Base-by-base conservation (phyloP, 2,329 filamentous ascomycete species). In the Cordyceps cicadae region DNA sequence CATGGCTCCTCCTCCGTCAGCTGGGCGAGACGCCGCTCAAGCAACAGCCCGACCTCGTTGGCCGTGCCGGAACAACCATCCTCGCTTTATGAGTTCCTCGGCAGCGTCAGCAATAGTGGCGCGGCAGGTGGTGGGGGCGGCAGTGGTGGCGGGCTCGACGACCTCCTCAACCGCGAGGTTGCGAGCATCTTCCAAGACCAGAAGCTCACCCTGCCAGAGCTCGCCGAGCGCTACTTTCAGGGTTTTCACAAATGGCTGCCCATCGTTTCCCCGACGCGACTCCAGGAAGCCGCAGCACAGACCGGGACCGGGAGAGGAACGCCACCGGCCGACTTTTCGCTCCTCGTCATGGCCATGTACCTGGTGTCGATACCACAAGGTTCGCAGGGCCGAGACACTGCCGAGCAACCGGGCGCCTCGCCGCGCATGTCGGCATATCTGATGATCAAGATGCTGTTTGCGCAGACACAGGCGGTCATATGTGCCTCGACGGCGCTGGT, bases 171-270 rank as follows among this genome's bases (percentile, higher is more conserved):
- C 39, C 39, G 53, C 21, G 53, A 57, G 43, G 54, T 57, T 14
- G 48, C 43, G 54, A 26, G 43, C 43, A 39, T 57, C 26, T 57
- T 57, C 32, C 54, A 29, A 15, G 54, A 48, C 43, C 15, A 39
- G 43, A 49, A 39, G 54, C 54, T 49, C 24, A 37, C 54, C 15
- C 43, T 57, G 1, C 24, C 45, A 3, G 41, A 48, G 5, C 26
- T 57, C 24, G 24, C 43, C 9, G 26, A 57, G 43, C 54, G 54
- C 54, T 57, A 48, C 54, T 57, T 57, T 29, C 41, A 19, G 17
- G 54, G 54, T 9, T 57, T 57, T 15, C 54, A 57, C 54, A 57
- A 57, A 43, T 57, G 54, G 54, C 54, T 57, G 4, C 54, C 54
- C 17, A 26, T 57, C 54, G 26, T 57, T 9, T 57, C 54, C n/a